Base-by-base conservation (phyloP, 441 rosid genomes). In the Arabidopsis lyrata region DNA sequence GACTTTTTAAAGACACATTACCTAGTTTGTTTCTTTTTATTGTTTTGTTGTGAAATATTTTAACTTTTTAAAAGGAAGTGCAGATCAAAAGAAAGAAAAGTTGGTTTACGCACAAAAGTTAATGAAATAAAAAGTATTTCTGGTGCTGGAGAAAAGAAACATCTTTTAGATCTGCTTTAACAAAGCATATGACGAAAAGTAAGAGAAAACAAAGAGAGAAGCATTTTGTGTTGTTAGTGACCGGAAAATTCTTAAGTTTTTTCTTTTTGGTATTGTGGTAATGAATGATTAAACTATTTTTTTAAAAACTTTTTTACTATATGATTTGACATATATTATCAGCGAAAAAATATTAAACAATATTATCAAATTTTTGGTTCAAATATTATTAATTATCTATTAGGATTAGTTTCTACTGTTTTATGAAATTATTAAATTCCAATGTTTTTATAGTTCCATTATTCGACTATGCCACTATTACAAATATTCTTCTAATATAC, bases 141-240 rank as follows among this genome's bases (percentile, higher is more conserved):
- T 62, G 59, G 36, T 75, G 70, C 27, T 62, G 16, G 24, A 69
- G 16, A 35, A 69, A 76, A 62, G 56, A 68, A 22, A 5, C 8
- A 50, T 68, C 66, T 75, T 75, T 75, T 75, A 68, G 70, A 76
- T 76, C 79, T 70, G 66, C 79, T 76, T 76, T 76, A 36, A 62
- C 56, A 76, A 76, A 76, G 79, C 79, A 68, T 69, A 55, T 2
- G 70, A 45, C 32, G 11, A 63, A 44, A 68, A 54, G 66, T 76
- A 55, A 54, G 38, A 69, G 65, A 45, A 68, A 55, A 34, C 75
- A 75, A 76, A 69, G 16, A 53, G 1, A 38, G 32, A 47, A 53
- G 38, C 75, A 63, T 69, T 20, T 61, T 52, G 68, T 52, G 68
- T 75, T 75, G 58, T 68, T 57, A 49, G 20, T 65, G 24, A 73